Evolutionary conservation across 75 land plant species (phyloP), one percentile per base, ranked within the genome.

Genomic region (Isoetes taiwanensis): DNA sequence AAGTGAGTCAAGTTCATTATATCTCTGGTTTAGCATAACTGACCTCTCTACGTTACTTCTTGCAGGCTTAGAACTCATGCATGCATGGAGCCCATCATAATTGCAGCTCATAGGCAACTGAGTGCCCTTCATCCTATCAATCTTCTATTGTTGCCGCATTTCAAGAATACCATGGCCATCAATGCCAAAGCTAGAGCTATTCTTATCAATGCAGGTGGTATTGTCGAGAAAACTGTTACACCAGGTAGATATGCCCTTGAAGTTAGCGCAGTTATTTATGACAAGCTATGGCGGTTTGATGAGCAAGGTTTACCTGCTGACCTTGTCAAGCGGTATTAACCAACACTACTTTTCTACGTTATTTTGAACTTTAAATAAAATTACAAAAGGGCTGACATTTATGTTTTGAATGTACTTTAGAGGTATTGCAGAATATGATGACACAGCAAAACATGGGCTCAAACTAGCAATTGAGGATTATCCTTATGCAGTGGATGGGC

Each of bases 401-500:
- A n/a, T n/a, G n/a, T n/a, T n/a, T n/a, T n/a, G n/a, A n/a, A n/a
- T 41, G 34, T 19, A 3, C 12, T 20, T 23, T 71, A 80, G 88
- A 54, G 88, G 84, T 21, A 58, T 84, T 63, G 81, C 84, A 0
- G 67, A 70, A 5, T 55, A 68, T 30, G 81, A 78, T 28, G 12
- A 70, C 9, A 37, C 46, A 19, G 24, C 62, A 24, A 63, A 71
- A 1, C 58, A 69, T 32, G 71, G 74, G 10, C 52, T 78, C 33
- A 57, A 56, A 56, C 77, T 94, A 0, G 26, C 76, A 10, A 59
- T 94, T 3, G 82, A 81, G 41, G 99, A 94, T 68, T 94, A 89
- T 66, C 99, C 99, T 0, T 94, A 79, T 60, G 99, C 96, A 8
- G 46, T 72, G 2, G 99, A 94, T 52, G 96, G 96, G 25, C 84